These are phyloP conservation scores for Globisporangium megalacanthum DNA, from an alignment of 352 stramenopile species.

Conservation along the genomic window DNA sequence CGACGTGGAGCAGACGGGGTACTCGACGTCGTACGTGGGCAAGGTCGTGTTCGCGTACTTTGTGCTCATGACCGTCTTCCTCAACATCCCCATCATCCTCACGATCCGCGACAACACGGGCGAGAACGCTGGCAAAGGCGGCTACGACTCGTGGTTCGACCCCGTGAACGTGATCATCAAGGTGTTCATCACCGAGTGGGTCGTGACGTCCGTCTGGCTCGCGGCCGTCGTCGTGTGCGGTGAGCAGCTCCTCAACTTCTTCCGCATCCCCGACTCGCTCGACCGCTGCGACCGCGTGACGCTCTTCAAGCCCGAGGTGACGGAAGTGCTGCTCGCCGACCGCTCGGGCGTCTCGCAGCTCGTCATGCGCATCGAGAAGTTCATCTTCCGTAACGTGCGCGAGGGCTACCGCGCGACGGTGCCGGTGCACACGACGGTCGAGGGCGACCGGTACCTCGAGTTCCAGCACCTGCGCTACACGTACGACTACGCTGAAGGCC, in stretches of 20 bases:
- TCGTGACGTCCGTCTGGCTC: constrained; percentile 49
- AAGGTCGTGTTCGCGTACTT: constrained; percentile 57
- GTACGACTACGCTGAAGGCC: constrained; percentile 36
- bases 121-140: constrained; percentile 28
- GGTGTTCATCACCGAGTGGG: constrained; percentile 57
- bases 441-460: constrained; percentile 39
- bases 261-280: constrained; percentile 35
- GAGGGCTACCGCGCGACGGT: constrained; percentile 54
- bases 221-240: constrained; percentile 35
- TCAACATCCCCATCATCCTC: constrained; percentile 52
- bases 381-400: constrained; percentile 31
- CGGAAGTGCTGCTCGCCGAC: constrained; percentile 50
- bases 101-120: constrained; percentile 53
- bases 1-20: constrained; percentile 46
- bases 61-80: constrained; percentile 39
- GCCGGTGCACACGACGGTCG: constrained; percentile 25
- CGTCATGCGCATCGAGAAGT: constrained; percentile 43
- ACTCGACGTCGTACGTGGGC: constrained; percentile 34
- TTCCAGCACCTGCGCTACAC: constrained; percentile 65
- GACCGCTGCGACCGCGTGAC: constrained; percentile 42
- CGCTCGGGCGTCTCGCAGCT: constrained; percentile 50
- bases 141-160: constrained; percentile 49
- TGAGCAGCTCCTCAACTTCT: constrained; percentile 54
- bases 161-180: constrained; percentile 43
- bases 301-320: constrained; percentile 56